Evolutionary conservation across 2,329 filamentous ascomycete genomes (phyloP), one percentile per base, ranked within the genome.

Genomic region (Lasiodiplodia sp.): DNA sequence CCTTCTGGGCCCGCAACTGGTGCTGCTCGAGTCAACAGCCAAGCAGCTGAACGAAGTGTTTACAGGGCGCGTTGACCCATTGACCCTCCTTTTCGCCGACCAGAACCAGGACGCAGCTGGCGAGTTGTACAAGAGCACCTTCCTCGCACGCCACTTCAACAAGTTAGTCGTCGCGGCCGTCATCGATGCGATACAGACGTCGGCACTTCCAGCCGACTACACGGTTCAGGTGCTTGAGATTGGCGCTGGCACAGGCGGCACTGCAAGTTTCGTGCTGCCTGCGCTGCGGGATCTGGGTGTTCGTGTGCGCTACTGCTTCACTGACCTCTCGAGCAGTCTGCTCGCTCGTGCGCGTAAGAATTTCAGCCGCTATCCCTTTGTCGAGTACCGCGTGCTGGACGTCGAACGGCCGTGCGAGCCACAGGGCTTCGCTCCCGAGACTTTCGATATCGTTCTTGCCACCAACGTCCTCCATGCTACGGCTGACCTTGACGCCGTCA

Each of bases 381-480:
- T 73, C 6, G 60, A 25, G 1, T 73, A 67, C 67, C 69, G 67
- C 5, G 40, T 37, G 1, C 37, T 72, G 1, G 52, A 74, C 31
- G 57, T 70, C 12, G 37, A 40, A 40, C 37, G 37, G 37, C 37
- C 37, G 37, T 40, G 37, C 12, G 14, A 67, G 70, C 12, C 56
- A 10, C 73, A 75, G 52, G 71, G 70, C 2, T 72, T 71, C 37
- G 55, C 51, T 5, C 23, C 23, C 14, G 40, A 34, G 2, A 11
- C 60, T 2, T 75, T 69, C 47, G 75, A 75, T 21, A 3, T 75
- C 2, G 57, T 76, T 11, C 25, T 75, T 10, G 69, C 71, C 11
- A 60, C 67, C n/a, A 40, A 74, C 16, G 55, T 34, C 18, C 47
- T 40, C 8, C n/a, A 23, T 10, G 37, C 37, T 14, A 40, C 37